Evolutionary conservation across 2,329 filamentous ascomycete genomes (phyloP), one percentile per base, ranked within the genome.

Genomic region (Penicillium occitanis): DNA sequence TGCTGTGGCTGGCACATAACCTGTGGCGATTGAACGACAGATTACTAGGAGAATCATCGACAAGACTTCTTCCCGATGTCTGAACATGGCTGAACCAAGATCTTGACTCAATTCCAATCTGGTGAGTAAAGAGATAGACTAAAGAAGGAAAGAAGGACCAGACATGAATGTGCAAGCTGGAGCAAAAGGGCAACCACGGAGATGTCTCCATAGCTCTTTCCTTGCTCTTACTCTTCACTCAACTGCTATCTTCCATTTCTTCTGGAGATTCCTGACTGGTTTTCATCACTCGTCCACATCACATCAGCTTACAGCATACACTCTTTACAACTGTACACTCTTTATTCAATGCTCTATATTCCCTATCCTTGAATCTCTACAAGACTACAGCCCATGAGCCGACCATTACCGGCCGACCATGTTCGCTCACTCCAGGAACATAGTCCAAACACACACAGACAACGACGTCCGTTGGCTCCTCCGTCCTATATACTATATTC

Each of bases 401-500:
- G 6, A 22, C 3, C 10, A 40, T 25, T 22, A 11, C 28, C 2
- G 7, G 17, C 17, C 17, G 51, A 35, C 33, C n/a, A 57, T 57
- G 53, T 57, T 33, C 53, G 33, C 53, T 14, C 19, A 14, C 33
- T 37, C 53, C 11, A 13, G 33, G 6, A 57, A 40, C 19, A 25
- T 22, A 37, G 33, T 13, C 8, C 30, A 55, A 55, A 40, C 35
- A 25, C 44, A 17, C 19, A 44, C 37, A 19, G 11, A 46, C n/a
- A 11, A 28, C 22, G 13, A 51, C 14, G 5, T n/a, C 19, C 33
- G 33, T 14, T 35, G 19, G n/a, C 11, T 37, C 17, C 48, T 51
- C 33, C 60, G 51, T 22, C 79, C 80, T 3, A 69, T 72, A 14
- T 81, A 77, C 70, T 82, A 77, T 65, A 69, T 82, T 50, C 70